Percentiles rank a stretch among this genome's conserved stretches.
phyloP scores from a whole-genome alignment of 441 rosid species.

The Biscutella laevigata region DNA sequence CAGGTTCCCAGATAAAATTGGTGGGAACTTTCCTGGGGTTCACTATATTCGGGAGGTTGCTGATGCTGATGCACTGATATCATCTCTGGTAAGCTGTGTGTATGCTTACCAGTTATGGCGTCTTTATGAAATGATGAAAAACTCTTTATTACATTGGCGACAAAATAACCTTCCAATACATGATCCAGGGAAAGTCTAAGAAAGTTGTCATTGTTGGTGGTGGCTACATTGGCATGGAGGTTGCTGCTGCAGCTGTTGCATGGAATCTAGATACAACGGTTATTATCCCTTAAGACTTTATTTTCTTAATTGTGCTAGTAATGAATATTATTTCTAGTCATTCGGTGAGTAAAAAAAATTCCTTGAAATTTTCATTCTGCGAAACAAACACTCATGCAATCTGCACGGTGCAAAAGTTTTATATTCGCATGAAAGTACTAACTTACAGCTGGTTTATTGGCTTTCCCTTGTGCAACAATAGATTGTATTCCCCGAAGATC shows the following conservation, averaged over 20 bases:
- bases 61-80: conserved; percentile 71
- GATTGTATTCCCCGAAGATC: conserved; percentile 79
- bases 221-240: conserved; percentile 98
- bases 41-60: conserved; percentile 86
- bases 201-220: conserved; percentile 88
- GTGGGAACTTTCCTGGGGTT: conserved; percentile 77
- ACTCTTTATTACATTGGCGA: neutral
- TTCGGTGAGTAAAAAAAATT: neutral
- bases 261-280: conserved; percentile 93
- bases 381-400: neutral
- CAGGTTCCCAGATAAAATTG: conserved; percentile 85
- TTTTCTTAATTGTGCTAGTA: neutral
- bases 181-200: conserved; percentile 54
- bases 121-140: neutral
- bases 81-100: conserved; percentile 53
- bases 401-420: neutral
- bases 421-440: neutral
- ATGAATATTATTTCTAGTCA: neutral
- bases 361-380: neutral
- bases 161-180: conserved; percentile 5
- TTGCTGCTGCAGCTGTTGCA: conserved; percentile 85
- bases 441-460: conserved; percentile 7
- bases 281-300: conserved; percentile 8
- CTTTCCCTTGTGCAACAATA: conserved; percentile 21
- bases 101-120: neutral